Evolutionary conservation across 306 rosid genomes (phyloP).

Genomic region (Hippophae gyantsensis): DNA sequence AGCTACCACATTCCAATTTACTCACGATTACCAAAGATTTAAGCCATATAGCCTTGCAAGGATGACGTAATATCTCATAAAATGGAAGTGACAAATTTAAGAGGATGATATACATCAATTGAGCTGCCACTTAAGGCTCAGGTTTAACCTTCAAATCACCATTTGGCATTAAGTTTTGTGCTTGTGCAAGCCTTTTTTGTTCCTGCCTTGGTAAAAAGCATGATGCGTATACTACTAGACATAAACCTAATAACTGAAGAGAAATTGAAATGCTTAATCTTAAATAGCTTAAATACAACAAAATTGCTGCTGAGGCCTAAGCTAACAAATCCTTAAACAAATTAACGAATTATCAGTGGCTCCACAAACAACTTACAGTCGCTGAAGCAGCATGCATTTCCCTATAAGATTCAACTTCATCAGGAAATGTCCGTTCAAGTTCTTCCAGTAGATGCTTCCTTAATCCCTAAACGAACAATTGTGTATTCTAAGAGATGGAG

Average conservation of each 20-base stretch:
- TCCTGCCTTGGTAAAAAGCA: conserved; percentile 45
- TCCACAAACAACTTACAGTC: conserved; percentile 46
- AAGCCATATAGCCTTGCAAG: no score
- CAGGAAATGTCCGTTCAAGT: conserved; percentile 77
- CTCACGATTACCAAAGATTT: no score
- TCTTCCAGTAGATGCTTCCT: conserved; percentile 86
- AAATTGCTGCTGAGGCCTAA: neutral
- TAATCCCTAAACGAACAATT: conserved; percentile 31
- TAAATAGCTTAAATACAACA: neutral
- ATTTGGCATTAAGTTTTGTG: conserved; percentile 60
- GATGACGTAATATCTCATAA: no score
- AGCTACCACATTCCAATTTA: no score
- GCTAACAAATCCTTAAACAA: conserved; percentile 1
- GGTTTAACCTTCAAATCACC: conserved; percentile 73
- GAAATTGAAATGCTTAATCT: neutral
- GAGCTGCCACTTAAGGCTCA: conserved; percentile 35
- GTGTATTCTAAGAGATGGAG: neutral
- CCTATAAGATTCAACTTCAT: conserved; percentile 69
- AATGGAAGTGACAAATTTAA: neutral
- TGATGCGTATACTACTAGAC: neutral
- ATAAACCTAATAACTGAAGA: neutral
- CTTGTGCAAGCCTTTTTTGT: conserved; percentile 60
- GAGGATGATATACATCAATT: conserved; percentile 7
- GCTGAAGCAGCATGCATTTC: conserved; percentile 88
- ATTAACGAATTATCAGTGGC: conserved; percentile 1